These are phyloP conservation scores for Steccherinum ochraceum DNA, from an alignment of 768 basidiomycete species.

Conservation along the genomic window DNA sequence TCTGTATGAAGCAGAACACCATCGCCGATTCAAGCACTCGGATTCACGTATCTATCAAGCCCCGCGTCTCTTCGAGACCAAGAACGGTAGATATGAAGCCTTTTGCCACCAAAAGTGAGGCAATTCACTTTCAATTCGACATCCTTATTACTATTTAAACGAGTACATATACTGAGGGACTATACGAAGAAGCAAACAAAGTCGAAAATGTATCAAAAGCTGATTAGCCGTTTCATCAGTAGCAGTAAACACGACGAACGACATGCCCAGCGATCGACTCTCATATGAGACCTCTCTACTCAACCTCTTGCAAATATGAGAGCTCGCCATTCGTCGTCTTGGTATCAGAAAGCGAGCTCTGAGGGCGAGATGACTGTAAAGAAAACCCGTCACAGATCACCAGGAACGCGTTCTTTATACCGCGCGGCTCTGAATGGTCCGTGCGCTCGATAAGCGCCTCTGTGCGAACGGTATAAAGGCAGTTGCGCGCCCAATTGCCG, in stretches of 20 bases:
- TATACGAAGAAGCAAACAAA: background rate
- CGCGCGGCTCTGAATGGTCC: slow-evolving; percentile 34
- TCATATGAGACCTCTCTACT: slow-evolving; percentile 36
- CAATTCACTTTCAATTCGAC: too few species aligned
- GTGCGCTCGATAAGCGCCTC: slow-evolving; percentile 50
- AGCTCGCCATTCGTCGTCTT: slow-evolving; percentile 13
- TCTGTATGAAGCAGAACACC: too few species aligned
- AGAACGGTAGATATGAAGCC: too few species aligned
- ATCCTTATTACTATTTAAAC: too few species aligned
- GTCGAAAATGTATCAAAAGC: slow-evolving; percentile 44
- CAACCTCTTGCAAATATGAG: slow-evolving; percentile 28
- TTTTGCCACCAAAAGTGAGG: too few species aligned
- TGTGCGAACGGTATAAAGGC: too few species aligned
- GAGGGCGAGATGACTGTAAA: slow-evolving; percentile 37
- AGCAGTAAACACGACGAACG: slow-evolving; percentile 38
- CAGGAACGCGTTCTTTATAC: slow-evolving; percentile 20
- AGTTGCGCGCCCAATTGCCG: slow-evolving; percentile 4
- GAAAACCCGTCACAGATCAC: slow-evolving; percentile 15
- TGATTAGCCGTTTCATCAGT: slow-evolving; percentile 65
- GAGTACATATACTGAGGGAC: too few species aligned
- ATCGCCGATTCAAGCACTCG: too few species aligned
- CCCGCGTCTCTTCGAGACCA: too few species aligned
- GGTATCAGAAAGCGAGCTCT: slow-evolving; percentile 25
- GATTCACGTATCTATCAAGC: too few species aligned
- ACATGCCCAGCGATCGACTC: slow-evolving; percentile 64